Evolutionary conservation across 2,329 filamentous ascomycete genomes (phyloP).

Genomic region (Colletotrichum melonis): DNA sequence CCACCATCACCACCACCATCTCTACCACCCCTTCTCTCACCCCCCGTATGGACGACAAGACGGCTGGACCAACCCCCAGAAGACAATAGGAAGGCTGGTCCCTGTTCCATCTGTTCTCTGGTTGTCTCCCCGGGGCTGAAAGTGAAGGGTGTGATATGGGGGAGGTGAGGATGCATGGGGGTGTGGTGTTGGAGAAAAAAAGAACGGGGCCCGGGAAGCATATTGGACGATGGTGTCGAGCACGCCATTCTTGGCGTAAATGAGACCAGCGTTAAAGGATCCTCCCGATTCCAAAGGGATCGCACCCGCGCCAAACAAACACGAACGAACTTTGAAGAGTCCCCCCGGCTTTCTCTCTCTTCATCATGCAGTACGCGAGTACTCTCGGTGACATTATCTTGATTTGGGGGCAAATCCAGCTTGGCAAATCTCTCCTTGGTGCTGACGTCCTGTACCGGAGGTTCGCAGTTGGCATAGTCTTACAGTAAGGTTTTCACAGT

Average conservation of each 20-base stretch:
- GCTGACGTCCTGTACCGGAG: not conserved
- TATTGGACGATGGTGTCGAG: slow-evolving; percentile 35
- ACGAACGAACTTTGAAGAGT: not conserved
- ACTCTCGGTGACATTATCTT: slow-evolving; percentile 1
- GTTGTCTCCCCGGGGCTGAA: not conserved
- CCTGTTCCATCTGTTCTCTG: slow-evolving; percentile 3
- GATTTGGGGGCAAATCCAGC: not conserved
- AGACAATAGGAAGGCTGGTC: not conserved
- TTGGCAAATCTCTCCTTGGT: not conserved
- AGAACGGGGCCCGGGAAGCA: slow-evolving; percentile 25
- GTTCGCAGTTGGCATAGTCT: slow-evolving; percentile 7
- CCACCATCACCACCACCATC: slow-evolving; percentile 3
- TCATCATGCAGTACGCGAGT: not conserved
- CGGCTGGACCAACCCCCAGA: not conserved
- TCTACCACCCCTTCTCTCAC: not conserved
- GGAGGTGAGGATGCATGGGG: not conserved
- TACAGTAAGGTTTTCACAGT: not conserved
- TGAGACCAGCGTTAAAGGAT: slow-evolving; percentile 27
- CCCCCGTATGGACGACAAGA: not conserved
- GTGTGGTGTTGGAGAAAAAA: slow-evolving; percentile 7
- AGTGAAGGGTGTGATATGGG: not conserved
- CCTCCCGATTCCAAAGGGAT: slow-evolving; percentile 14
- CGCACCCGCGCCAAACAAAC: slow-evolving; percentile 27
- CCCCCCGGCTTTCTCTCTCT: not conserved
- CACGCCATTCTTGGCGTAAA: slow-evolving; percentile 35